These are phyloP conservation scores for Pyrenophora tritici-repentis DNA, from an alignment of 2,329 filamentous ascomycete genomes.

Conservation along the genomic window DNA sequence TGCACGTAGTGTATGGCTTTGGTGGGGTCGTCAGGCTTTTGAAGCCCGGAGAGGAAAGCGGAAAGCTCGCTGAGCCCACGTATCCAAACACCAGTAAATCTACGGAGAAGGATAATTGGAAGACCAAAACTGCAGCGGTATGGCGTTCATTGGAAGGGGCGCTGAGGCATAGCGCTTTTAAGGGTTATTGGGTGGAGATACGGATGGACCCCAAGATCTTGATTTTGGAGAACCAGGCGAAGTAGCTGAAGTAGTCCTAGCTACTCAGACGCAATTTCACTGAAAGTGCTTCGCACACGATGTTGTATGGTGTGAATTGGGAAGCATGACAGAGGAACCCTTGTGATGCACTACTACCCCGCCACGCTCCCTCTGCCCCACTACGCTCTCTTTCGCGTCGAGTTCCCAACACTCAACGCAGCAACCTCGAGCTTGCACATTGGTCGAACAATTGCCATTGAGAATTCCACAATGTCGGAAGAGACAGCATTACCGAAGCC, in stretches of 20 bases:
- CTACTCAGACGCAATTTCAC: not conserved
- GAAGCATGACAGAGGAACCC: slow-evolving; percentile 5
- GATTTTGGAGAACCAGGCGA: slow-evolving; percentile 51
- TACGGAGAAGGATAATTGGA: slow-evolving; percentile 21
- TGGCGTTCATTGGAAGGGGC: slow-evolving; percentile 42
- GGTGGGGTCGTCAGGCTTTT: slow-evolving; percentile 57
- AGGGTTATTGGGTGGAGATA: slow-evolving; percentile 62
- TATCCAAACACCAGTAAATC: slow-evolving; percentile 19
- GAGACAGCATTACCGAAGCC: slow-evolving; percentile 53
- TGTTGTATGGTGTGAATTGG: too few species aligned
- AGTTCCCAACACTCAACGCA: slow-evolving; percentile 7
- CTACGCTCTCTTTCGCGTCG: slow-evolving; percentile 20
- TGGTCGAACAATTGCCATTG: not conserved
- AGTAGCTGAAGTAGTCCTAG: not conserved
- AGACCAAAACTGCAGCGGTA: slow-evolving; percentile 19
- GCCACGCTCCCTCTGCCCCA: slow-evolving; percentile 19
- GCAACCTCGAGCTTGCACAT: not conserved
- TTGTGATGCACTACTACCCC: slow-evolving; percentile 15
- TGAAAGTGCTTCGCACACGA: not conserved
- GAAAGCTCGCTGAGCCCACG: slow-evolving; percentile 18
- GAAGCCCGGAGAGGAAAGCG: slow-evolving; percentile 48
- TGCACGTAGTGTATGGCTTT: slow-evolving; percentile 58
- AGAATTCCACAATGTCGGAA: slow-evolving; percentile 35
- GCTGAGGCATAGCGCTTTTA: slow-evolving; percentile 44
- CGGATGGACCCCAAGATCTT: slow-evolving; percentile 59